These are phyloP conservation scores for Pinus tabuliformis DNA, from an alignment of 75 land plant genomes.

Conservation along the genomic window DNA sequence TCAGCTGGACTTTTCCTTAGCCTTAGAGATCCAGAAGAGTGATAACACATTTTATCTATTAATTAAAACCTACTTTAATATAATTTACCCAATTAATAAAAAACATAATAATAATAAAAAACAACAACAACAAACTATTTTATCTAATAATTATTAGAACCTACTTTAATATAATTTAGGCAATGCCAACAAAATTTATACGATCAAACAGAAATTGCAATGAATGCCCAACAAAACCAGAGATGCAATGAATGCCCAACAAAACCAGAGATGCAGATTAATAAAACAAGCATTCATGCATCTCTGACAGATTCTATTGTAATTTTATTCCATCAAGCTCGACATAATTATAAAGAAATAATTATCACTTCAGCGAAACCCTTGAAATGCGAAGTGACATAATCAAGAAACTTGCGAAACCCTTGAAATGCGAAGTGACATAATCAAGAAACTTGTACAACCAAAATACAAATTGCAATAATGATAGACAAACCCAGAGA, in stretches of 20 bases:
- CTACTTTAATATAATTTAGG: no score
- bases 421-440: not conserved
- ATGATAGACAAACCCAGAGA: conserved; percentile 38
- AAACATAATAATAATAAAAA: no score
- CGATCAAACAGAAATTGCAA: not conserved
- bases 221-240: conserved; percentile 22
- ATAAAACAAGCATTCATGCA: not conserved
- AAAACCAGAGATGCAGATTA: conserved; percentile 36
- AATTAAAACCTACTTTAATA: no score
- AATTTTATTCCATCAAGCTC: not conserved
- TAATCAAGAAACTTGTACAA: no score
- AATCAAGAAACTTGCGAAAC: no score
- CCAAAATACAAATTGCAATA: not conserved
- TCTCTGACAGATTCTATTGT: not conserved
- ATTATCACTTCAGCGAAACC: no score
- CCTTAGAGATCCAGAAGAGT: no score
- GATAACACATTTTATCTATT: no score
- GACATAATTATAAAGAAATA: not conserved
- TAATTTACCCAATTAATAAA: no score
- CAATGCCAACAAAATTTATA: not conserved
- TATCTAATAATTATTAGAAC: no score
- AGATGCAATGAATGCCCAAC: conserved; percentile 17
- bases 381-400: not conserved
- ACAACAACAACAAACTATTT: no score
- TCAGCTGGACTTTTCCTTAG: no score